Percentiles rank a stretch among this genome's conserved stretches.
phyloP scores from a whole-genome alignment of 352 stramenopile species.

The Aphanomyces euteiches region DNA sequence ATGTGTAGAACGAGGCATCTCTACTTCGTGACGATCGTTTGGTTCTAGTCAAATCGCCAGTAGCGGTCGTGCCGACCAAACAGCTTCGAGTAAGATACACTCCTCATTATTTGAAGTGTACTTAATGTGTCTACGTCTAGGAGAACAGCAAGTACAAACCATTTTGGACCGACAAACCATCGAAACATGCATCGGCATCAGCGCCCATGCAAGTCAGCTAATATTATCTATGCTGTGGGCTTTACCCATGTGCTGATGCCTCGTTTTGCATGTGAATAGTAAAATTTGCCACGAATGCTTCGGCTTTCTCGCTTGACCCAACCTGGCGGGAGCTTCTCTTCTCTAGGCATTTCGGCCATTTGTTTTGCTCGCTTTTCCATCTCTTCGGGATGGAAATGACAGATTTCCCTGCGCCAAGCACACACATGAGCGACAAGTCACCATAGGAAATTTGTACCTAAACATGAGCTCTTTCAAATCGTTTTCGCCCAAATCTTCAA shows the following conservation, averaged over 20 bases:
- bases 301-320: conserved; percentile 85
- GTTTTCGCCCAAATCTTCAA: conserved; percentile 75
- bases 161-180: conserved; percentile 23
- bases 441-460: not conserved
- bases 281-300: conserved; percentile 82
- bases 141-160: conserved; percentile 26
- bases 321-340: conserved; percentile 70
- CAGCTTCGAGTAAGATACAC: not conserved
- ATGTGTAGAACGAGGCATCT: not conserved
- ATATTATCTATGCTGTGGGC: conserved; percentile 23
- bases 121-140: not conserved
- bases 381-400: conserved; percentile 82
- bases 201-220: conserved; percentile 16
- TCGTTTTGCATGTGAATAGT: conserved; percentile 87
- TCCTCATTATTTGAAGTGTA: not conserved
- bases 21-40: not conserved
- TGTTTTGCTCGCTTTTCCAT: conserved; percentile 84
- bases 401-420: conserved; percentile 64
- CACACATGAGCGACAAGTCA: no score
- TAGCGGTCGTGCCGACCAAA: no score
- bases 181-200: not conserved
- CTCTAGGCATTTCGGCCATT: conserved; percentile 65
- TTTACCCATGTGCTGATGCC: conserved; percentile 88
- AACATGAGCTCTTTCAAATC: conserved; percentile 89
- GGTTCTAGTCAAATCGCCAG: no score